Percentiles rank a stretch among this genome's conserved stretches.
Evolutionary conservation across 257 asterid genomes (phyloP).

Genomic region (Nyctanthes arbortristis): DNA sequence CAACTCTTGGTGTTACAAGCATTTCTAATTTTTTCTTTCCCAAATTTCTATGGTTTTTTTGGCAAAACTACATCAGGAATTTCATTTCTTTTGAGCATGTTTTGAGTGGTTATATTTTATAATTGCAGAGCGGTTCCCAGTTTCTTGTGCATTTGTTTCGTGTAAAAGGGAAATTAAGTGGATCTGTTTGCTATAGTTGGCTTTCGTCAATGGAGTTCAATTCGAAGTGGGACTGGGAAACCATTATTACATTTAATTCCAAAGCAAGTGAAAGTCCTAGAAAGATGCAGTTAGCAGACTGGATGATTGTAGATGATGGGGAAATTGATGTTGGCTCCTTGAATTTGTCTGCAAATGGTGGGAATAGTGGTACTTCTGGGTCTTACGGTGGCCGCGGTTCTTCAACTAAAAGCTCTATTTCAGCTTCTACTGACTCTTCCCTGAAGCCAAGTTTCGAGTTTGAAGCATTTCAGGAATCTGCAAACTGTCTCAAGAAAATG

Average conservation of each 20-base stretch:
- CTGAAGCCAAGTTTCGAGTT: conserved; percentile 37
- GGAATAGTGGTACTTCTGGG: conserved; percentile 41
- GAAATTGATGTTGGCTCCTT: conserved; percentile 55
- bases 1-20: background rate
- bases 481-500: conserved; percentile 22
- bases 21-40: background rate
- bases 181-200: conserved; percentile 27
- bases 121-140: conserved; percentile 30
- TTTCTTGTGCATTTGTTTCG: conserved; percentile 30
- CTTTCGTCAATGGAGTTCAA: conserved; percentile 69
- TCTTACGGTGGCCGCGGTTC: conserved; percentile 55
- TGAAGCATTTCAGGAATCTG: conserved; percentile 34
- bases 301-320: conserved; percentile 65
- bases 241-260: conserved; percentile 43
- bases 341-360: conserved; percentile 45
- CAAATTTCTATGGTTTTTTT: background rate
- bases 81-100: background rate
- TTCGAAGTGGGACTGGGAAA: conserved; percentile 84
- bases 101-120: conserved; percentile 17
- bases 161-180: conserved; percentile 29
- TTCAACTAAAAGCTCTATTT: conserved; percentile 65
- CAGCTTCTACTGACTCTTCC: conserved; percentile 67
- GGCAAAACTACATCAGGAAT: background rate
- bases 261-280: conserved; percentile 55
- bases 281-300: conserved; percentile 60